Conservation (phyloP, 768 basidiomycete species). For the Rickenella mellea region DNA sequence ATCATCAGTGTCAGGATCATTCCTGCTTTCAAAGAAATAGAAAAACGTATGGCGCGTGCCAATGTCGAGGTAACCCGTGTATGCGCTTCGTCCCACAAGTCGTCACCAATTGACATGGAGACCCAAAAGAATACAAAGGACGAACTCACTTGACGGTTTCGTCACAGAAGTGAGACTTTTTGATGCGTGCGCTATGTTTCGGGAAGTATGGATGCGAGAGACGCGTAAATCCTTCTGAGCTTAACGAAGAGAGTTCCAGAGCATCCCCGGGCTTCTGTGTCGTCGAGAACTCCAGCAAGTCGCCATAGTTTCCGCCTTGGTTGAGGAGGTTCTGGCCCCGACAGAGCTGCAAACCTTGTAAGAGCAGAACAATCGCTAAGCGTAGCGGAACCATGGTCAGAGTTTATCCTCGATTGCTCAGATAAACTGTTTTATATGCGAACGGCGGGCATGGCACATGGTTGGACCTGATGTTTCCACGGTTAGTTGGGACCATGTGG, state of each 20-base stretch:
- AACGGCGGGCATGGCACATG: too few species aligned
- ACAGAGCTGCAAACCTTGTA: too few species aligned
- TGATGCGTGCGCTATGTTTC: conserved; percentile 4
- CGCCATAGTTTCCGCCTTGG: too few species aligned
- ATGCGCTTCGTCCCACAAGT: conserved; percentile 5
- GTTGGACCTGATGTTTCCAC: too few species aligned
- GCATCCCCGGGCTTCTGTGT: too few species aligned
- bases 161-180: conserved; percentile 6
- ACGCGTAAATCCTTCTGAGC: conserved; percentile 1
- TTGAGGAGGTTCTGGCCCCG: too few species aligned
- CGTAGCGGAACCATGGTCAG: too few species aligned
- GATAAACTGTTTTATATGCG: too few species aligned
- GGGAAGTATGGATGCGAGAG: conserved; percentile 3
- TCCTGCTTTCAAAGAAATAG: conserved; percentile 18
- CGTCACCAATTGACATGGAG: neutral
- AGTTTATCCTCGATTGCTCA: too few species aligned
- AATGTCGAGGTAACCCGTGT: conserved; percentile 11
- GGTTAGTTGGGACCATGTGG: too few species aligned
- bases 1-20: conserved; percentile 16
- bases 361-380: too few species aligned
- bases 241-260: neutral
- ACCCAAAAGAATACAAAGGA: neutral
- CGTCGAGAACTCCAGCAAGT: too few species aligned
- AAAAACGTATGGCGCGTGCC: conserved; percentile 9
- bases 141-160: conserved; percentile 1